A percentile compares a stretch with the other conserved stretches of the same genome.
These are phyloP conservation scores for Hemileccinum rubropunctum DNA, from an alignment of 768 basidiomycete genomes.

Conservation along the genomic window DNA sequence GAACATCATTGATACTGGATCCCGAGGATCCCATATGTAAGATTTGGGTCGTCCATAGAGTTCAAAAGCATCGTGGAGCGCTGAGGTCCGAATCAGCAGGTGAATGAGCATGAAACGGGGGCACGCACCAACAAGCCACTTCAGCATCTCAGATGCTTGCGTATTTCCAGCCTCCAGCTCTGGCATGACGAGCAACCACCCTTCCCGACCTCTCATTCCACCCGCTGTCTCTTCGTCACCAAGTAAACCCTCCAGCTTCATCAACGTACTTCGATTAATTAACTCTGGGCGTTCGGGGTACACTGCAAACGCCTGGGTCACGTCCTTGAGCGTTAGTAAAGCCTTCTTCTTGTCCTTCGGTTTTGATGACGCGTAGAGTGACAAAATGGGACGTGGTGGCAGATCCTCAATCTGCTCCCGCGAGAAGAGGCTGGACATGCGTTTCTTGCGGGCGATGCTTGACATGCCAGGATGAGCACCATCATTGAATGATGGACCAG, in stretches of 20 bases:
- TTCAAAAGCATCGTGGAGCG: constrained; percentile 80
- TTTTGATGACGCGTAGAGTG: constrained; percentile 62
- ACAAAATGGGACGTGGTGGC: constrained; percentile 41
- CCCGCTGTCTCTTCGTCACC: constrained; percentile 74
- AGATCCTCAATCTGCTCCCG: constrained; percentile 42
- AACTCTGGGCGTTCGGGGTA: constrained; percentile 95
- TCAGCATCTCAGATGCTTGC: constrained; percentile 80
- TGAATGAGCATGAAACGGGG: neutral
- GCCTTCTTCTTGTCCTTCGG: constrained; percentile 73
- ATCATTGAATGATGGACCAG: constrained; percentile 26
- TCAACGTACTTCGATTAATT: constrained; percentile 83
- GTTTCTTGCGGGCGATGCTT: constrained; percentile 37
- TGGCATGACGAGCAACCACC: constrained; percentile 90
- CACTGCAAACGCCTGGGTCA: constrained; percentile 89
- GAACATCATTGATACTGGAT: constrained; percentile 85
- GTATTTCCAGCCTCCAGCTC: constrained; percentile 64
- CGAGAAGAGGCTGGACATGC: constrained; percentile 65
- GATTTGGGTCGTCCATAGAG: constrained; percentile 84
- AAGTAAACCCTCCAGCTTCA: constrained; percentile 87
- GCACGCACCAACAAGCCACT: constrained; percentile 80
- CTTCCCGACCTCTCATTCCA: constrained; percentile 67
- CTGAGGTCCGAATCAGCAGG: constrained; percentile 36
- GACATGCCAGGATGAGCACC: constrained; percentile 24
- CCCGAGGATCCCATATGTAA: constrained; percentile 89
- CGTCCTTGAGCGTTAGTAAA: constrained; percentile 61